A percentile compares a stretch with the other conserved stretches of the same genome.
Evolutionary conservation across 2,329 filamentous ascomycete species (phyloP).

Genomic region (Aspergillus sp.): DNA sequence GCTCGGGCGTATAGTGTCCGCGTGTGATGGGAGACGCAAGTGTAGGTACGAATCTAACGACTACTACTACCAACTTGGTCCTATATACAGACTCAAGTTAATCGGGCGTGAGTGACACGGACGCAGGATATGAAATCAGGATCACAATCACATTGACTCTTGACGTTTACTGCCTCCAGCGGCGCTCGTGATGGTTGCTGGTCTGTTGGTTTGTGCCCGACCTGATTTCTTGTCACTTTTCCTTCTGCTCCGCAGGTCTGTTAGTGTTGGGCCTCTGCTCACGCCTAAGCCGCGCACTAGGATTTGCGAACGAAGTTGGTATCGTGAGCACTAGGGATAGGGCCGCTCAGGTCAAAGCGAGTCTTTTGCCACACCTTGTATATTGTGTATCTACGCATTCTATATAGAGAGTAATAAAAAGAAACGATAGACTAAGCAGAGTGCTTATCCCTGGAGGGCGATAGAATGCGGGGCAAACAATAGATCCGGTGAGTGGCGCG

Average conservation of each 20-base stretch:
- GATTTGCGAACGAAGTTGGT: not conserved
- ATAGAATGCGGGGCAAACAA: slow-evolving; percentile 25
- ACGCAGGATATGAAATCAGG: not conserved
- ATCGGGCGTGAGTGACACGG: slow-evolving; percentile 3
- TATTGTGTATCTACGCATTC: not conserved
- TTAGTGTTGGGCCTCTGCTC: not conserved
- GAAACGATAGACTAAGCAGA: slow-evolving; percentile 23
- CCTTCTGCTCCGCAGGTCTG: not conserved
- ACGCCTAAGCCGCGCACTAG: not conserved
- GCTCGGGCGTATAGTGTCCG: slow-evolving; percentile 21
- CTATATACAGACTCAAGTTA: slow-evolving; percentile 10
- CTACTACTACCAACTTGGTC: slow-evolving; percentile 10
- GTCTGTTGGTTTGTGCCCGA: not conserved
- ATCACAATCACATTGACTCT: not conserved
- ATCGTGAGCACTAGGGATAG: not conserved
- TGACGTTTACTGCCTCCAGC: not conserved
- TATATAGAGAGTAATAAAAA: not conserved
- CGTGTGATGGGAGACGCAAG: slow-evolving; percentile 17
- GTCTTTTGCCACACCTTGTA: not conserved
- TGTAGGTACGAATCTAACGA: slow-evolving; percentile 20
- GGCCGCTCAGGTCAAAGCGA: not conserved
- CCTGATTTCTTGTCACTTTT: not conserved
- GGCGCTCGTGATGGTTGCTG: not conserved
- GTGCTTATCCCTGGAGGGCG: slow-evolving; percentile 7
- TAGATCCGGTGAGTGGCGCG: slow-evolving; percentile 24